phyloP scores from a whole-genome alignment of 2,329 filamentous ascomycete genomes.

The Penicillium sumatraense region DNA sequence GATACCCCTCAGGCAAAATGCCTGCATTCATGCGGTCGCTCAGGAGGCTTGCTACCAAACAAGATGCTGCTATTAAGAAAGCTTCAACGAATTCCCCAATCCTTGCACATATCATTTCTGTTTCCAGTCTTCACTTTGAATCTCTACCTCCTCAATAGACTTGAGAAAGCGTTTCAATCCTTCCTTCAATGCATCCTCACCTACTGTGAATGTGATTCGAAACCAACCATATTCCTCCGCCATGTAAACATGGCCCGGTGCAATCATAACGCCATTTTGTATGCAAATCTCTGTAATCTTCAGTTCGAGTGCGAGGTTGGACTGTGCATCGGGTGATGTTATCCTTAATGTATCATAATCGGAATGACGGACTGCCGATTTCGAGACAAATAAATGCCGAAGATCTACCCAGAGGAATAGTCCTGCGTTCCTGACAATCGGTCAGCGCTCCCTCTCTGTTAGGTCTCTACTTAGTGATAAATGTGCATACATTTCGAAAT shows the following conservation, averaged over 20 bases:
- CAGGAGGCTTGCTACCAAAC: too few species aligned
- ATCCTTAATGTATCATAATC: neutral
- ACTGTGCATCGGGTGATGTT: neutral
- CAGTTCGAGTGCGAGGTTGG: conserved; percentile 5
- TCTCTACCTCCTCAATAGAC: conserved; percentile 2
- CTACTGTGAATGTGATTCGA: conserved; percentile 15
- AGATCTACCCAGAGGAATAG: conserved; percentile 19
- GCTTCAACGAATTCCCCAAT: neutral
- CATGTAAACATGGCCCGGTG: conserved; percentile 13
- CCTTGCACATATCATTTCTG: neutral
- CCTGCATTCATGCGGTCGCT: too few species aligned
- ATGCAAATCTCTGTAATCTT: conserved; percentile 11
- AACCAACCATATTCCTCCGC: conserved; percentile 17
- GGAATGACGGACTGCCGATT: neutral
- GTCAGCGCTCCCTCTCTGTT: too few species aligned
- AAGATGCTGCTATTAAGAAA: too few species aligned
- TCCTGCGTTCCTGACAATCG: conserved; percentile 10
- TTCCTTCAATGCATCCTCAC: conserved; percentile 9
- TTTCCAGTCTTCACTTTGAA: neutral
- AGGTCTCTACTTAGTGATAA: too few species aligned
- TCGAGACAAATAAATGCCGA: conserved; percentile 6
- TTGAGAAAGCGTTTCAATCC: conserved; percentile 8
- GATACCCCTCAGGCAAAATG: too few species aligned
- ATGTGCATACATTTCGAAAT: neutral
- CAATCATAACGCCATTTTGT: conserved; percentile 16